A percentile compares a stretch with the other conserved stretches of the same genome.
Conservation (phyloP, 2,329 filamentous ascomycete species). For the Akanthomyces dipterigenus region DNA sequence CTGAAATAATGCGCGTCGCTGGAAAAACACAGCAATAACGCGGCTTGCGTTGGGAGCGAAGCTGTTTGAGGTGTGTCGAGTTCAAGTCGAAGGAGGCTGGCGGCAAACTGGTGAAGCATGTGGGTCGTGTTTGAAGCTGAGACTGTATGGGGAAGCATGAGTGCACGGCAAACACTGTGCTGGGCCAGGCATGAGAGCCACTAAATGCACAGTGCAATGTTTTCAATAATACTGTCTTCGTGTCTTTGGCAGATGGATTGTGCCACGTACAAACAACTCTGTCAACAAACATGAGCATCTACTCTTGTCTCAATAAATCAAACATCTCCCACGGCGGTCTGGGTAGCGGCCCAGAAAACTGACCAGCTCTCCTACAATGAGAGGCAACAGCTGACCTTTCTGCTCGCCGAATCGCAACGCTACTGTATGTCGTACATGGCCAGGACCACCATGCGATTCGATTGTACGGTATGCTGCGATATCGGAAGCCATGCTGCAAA, state of each 20-base stretch:
- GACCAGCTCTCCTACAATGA: neutral
- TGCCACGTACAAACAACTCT: neutral
- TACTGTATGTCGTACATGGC: neutral
- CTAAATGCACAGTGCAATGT: neutral
- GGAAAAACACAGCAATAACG: slow-evolving; percentile 2
- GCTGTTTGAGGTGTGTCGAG: slow-evolving; percentile 3
- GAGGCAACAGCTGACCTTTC: neutral
- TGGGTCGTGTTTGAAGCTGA: slow-evolving; percentile 8
- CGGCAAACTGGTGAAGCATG: neutral
- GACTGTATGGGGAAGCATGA: neutral
- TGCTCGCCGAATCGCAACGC: neutral
- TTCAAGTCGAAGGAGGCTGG: slow-evolving; percentile 6
- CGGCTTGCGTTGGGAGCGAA: slow-evolving; percentile 9
- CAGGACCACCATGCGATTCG: neutral
- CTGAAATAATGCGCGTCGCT: slow-evolving; percentile 10
- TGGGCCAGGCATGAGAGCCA: too few relatives aligned
- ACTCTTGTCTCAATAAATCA: neutral
- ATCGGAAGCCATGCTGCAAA: neutral
- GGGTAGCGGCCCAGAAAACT: neutral
- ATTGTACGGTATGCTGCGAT: neutral
- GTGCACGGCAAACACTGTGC: neutral
- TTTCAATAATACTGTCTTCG: too few relatives aligned
- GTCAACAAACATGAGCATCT: neutral
- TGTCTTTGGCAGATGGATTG: neutral
- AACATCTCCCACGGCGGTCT: too few relatives aligned